Evolutionary conservation across 2,329 filamentous ascomycete species (phyloP), one percentile per base, ranked within the genome.

Genomic region (Penicillium griseofulvum): DNA sequence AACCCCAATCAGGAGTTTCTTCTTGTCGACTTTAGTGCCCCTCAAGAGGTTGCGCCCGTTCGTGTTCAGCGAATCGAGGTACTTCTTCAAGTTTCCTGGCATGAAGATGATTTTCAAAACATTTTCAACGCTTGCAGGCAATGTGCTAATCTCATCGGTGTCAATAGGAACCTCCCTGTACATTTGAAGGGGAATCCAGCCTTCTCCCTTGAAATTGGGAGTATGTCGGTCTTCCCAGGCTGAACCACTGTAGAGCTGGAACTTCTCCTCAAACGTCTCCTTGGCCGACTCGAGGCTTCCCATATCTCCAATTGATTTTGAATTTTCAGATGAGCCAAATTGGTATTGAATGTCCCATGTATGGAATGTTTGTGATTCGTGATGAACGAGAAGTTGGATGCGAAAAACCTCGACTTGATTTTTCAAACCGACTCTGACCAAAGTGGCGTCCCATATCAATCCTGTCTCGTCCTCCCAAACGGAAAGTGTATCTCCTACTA

Each of bases 381-480:
- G 2, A 46, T 52, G 17, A 26, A 52, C 37, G 8, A 61, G 42
- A 24, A 62, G 22, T 24, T 62, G 58, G 4, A 62, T 17, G 5
- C 49, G 53, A 29, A 28, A 3, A 47, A 39, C 10, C 5, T 34
- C 5, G 38, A 24, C 17, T n/a, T 31, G 10, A 4, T 11, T 7
- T 17, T 16, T 14, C 19, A 2, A 1, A 26, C 7, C 17, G 7
- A 2, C 14, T 26, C 33, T 56, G 42, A 59, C 42, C 26, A 62
- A 16, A 2, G 47, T 55, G 4, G 55, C 52, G 52, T 62, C 59
- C 60, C 54, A 61, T 17, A 52, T 39, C 36, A 52, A 19, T 7
- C 49, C 48, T 1, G 39, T 2, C 2, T 52, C 49, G 19, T 63
- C 60, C 28, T 54, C 43, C 54, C 48, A 59, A 26, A 62, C 49